Percentiles rank a stretch among this genome's conserved stretches.
Evolutionary conservation across 495 filamentous ascomycete genomes (phyloP).

Genomic region (Neurospora sp.): DNA sequence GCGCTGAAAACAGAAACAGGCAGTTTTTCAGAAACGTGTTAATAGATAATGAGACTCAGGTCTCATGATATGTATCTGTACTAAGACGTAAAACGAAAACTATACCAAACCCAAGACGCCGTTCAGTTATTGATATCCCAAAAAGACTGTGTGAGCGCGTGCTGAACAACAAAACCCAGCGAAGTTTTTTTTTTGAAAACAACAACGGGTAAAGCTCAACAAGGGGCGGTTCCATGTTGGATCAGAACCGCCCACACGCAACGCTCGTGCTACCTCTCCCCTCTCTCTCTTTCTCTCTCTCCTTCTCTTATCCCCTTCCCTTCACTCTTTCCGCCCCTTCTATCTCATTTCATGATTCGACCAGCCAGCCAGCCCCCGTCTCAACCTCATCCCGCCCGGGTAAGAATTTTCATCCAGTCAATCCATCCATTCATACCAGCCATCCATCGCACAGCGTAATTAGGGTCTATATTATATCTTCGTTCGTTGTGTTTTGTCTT

Average conservation of each 20-base stretch:
- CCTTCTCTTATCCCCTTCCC: not conserved
- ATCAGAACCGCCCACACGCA: not conserved
- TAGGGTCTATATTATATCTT: not conserved
- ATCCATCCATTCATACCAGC: not conserved
- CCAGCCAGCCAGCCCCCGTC: not conserved
- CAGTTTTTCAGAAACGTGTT: not conserved
- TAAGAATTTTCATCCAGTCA: not conserved
- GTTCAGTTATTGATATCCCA: not conserved
- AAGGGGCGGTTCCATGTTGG: not conserved
- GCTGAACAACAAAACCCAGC: not conserved
- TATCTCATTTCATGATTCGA: constrained; percentile 3
- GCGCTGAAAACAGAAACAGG: no score
- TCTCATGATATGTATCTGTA: not conserved
- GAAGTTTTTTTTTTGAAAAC: not conserved
- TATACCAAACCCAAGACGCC: not conserved
- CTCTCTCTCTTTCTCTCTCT: not conserved
- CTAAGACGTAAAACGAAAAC: not conserved
- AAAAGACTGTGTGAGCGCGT: not conserved
- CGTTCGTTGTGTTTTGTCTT: not conserved
- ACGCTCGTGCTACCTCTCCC: not conserved
- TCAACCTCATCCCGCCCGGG: not conserved
- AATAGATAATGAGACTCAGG: not conserved
- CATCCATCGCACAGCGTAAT: not conserved
- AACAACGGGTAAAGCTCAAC: constrained; percentile 2
- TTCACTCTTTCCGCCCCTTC: not conserved